Conservation (phyloP, 495 filamentous ascomycete species). For the Neurospora cerealis region DNA sequence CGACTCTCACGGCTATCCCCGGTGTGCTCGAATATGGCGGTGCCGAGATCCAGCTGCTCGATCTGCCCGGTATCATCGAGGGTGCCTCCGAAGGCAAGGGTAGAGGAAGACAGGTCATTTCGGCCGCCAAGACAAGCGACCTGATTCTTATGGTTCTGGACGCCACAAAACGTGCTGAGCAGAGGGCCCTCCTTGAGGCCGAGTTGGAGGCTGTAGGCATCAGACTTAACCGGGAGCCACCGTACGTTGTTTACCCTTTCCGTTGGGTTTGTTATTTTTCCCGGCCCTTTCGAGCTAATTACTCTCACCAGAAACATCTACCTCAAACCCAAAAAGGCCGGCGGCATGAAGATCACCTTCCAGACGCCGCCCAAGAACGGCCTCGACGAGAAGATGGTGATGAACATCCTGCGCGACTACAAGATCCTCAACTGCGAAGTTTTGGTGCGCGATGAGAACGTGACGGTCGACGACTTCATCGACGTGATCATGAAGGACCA, state of each 20-base stretch:
- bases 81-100: slow-evolving; percentile 96
- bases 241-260: slow-evolving; percentile 44
- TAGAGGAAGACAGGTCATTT: slow-evolving; percentile 92
- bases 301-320: slow-evolving; percentile 72
- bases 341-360: slow-evolving; percentile 98
- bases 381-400: slow-evolving; percentile 95
- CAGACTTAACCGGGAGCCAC: slow-evolving; percentile 81
- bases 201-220: slow-evolving; percentile 97
- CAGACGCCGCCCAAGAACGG: slow-evolving; percentile 68
- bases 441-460: slow-evolving; percentile 86
- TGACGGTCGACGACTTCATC: slow-evolving; percentile 96
- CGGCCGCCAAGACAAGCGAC: slow-evolving; percentile 98
- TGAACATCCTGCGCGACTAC: slow-evolving; percentile 93
- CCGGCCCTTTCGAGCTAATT: neutral
- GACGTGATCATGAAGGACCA: slow-evolving; percentile 98
- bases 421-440: slow-evolving; percentile 98
- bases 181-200: slow-evolving; percentile 77
- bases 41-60: slow-evolving; percentile 95
- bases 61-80: slow-evolving; percentile 98
- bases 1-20: slow-evolving; percentile 93
- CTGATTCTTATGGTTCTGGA: slow-evolving; percentile 95
- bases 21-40: slow-evolving; percentile 97
- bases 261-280: neutral
- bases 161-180: slow-evolving; percentile 93
- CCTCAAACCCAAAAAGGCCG: slow-evolving; percentile 93